Percentiles rank a stretch among this genome's conserved stretches.
phyloP scores from a whole-genome alignment of 441 rosid genomes.

The Erodium trifolium region DNA sequence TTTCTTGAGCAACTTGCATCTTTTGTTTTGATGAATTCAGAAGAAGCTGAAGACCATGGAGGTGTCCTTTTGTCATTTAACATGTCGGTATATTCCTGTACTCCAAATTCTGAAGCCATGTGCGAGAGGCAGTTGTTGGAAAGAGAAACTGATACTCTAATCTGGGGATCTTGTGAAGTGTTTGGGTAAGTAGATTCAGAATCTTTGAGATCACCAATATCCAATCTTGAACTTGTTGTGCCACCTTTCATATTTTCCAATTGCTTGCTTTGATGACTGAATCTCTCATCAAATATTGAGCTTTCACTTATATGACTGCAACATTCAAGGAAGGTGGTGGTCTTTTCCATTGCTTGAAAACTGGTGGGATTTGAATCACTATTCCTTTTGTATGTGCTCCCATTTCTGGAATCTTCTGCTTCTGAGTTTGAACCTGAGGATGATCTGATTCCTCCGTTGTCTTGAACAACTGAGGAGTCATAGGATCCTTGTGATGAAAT shows the following conservation, averaged over 20 bases:
- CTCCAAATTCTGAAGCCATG: conserved; percentile 8
- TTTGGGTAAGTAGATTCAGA: conserved; percentile 33
- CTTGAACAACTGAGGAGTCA: conserved; percentile 41
- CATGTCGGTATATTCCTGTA: conserved; percentile 27
- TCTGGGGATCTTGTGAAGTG: conserved; percentile 24
- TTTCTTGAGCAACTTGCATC: conserved; percentile 24
- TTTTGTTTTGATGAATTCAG: conserved; percentile 28
- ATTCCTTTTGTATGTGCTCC: conserved; percentile 29
- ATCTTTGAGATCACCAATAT: conserved; percentile 24
- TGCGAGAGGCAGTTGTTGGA: too few relatives aligned
- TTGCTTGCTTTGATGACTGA: conserved; percentile 24
- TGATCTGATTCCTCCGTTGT: conserved; percentile 39
- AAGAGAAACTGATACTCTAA: too few relatives aligned
- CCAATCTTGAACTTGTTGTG: conserved; percentile 26
- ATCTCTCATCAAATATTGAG: conserved; percentile 27
- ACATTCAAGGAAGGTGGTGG: conserved; percentile 32
- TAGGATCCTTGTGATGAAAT: conserved; percentile 57
- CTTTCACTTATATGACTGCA: conserved; percentile 27
- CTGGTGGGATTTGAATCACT: conserved; percentile 25
- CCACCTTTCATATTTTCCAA: conserved; percentile 26
- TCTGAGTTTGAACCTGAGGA: conserved; percentile 49
- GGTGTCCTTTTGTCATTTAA: conserved; percentile 40
- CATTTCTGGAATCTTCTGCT: conserved; percentile 39
- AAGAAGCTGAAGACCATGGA: conserved; percentile 42
- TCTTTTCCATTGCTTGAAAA: conserved; percentile 25